Base-by-base conservation (phyloP, 1,139 yeast genomes). In the Blastobotrys illinoisensis region DNA sequence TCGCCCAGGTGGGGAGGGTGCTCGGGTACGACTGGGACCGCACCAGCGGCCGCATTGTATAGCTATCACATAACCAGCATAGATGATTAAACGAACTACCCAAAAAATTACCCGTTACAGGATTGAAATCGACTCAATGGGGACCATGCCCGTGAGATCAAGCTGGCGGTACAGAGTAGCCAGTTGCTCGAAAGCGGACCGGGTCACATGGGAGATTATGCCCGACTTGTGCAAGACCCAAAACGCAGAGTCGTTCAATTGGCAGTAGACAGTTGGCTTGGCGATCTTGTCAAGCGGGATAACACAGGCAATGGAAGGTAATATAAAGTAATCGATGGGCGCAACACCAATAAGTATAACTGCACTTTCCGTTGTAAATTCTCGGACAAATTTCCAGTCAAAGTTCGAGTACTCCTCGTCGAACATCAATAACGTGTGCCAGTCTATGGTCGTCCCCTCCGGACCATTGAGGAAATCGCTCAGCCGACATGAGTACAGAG, bases 1-100 rank as follows among this genome's bases (percentile, higher is more conserved):
- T 85, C 19, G 81, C 79, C 61, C 64, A 76, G 3, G 63, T 78
- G 0, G 74, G 82, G 28, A 73, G 83, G 55, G 69, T 74, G 28
- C 73, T 85, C 51, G 93, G 93, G 2, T 79, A 79, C 62, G 88
- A 85, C 60, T 72, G 82, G 60, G 87, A 83, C 64, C 83, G 83
- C 46, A 55, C 49, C 19, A 50, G 49, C 28, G 56, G 60, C 9
- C 32, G 55, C 24, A 55, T 58, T 44, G 58, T 54, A 16, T 57
- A 50, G 44, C n/a, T n/a, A n/a, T n/a, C n/a, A n/a, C n/a, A n/a
- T n/a, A n/a, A n/a, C n/a, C n/a, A n/a, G n/a, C n/a, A n/a, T n/a
- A n/a, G n/a, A n/a, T n/a, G n/a, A n/a, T n/a, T n/a, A n/a, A n/a
- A n/a, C n/a, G n/a, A n/a, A n/a, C n/a, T n/a, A n/a, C n/a, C n/a